phyloP scores from a whole-genome alignment of 2,329 filamentous ascomycete species.

The Ascochyta lentis region DNA sequence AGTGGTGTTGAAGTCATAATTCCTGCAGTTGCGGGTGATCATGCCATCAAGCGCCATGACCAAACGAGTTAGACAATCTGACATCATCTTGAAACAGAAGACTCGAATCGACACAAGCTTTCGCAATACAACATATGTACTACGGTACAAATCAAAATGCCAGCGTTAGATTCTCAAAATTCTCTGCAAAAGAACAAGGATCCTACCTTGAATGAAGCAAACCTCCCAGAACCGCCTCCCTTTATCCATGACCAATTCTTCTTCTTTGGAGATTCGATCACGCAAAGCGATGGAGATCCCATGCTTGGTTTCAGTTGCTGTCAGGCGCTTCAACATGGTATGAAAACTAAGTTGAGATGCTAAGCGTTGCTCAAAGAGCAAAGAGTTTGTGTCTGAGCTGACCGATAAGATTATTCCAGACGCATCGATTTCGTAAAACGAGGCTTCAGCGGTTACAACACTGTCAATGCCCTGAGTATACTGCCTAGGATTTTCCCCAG shows the following conservation, averaged over 20 bases:
- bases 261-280: constrained; percentile 17
- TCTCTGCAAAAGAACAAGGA: background rate
- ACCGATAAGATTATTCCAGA: constrained; percentile 12
- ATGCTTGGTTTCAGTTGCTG: constrained; percentile 12
- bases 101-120: background rate
- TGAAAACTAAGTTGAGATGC: background rate
- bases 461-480: constrained; percentile 10
- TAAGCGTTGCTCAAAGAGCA: background rate
- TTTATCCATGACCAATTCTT: constrained; percentile 9
- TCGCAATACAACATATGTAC: background rate
- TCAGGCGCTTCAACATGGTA: constrained; percentile 12
- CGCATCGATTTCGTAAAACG: constrained; percentile 14
- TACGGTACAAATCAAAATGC: background rate
- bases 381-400: background rate
- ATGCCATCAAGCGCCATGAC: background rate
- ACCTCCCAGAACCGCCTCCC: background rate
- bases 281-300: constrained; percentile 14
- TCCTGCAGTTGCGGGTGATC: constrained; percentile 8
- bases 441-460: constrained; percentile 21
- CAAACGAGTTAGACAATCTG: background rate
- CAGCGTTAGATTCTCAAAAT: background rate
- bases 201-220: background rate
- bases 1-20: background rate
- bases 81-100: background rate
- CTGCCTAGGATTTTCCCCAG: constrained; percentile 11